phyloP scores from a whole-genome alignment of 2,329 filamentous ascomycete species.

The Ophidiomyces ophidiicola region DNA sequence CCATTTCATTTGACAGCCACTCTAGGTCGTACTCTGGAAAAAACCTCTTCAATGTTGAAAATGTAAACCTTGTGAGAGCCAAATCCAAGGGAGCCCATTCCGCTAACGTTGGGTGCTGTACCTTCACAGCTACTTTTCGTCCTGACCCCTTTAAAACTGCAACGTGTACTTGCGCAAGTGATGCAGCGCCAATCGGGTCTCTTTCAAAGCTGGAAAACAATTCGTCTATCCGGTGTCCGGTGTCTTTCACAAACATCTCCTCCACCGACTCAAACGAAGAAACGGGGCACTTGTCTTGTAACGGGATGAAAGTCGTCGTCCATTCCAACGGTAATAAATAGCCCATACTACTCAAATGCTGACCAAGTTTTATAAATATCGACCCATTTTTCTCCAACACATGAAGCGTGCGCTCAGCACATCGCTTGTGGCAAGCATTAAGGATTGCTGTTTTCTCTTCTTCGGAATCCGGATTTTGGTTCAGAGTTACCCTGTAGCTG shows the following conservation, averaged over 20 bases:
- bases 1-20: conserved; percentile 91
- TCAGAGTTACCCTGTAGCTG: conserved; percentile 81
- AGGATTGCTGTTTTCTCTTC: conserved; percentile 57
- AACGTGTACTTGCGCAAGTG: conserved; percentile 84
- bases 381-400: conserved; percentile 93
- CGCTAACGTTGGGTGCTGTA: conserved; percentile 81
- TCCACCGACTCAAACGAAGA: conserved; percentile 79
- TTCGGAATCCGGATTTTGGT: conserved; percentile 46
- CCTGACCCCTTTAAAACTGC: conserved; percentile 71
- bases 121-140: conserved; percentile 85
- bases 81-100: conserved; percentile 86
- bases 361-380: conserved; percentile 95
- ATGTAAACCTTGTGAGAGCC: conserved; percentile 74
- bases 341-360: conserved; percentile 92
- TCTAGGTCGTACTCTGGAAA: conserved; percentile 97
- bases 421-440: conserved; percentile 79
- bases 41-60: conserved; percentile 76
- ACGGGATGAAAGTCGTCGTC: conserved; percentile 88
- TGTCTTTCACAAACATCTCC: conserved; percentile 75
- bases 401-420: conserved; percentile 71
- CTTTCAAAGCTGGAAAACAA: conserved; percentile 76
- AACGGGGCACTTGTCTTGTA: conserved; percentile 91
- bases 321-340: conserved; percentile 84
- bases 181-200: conserved; percentile 79
- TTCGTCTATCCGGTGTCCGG: conserved; percentile 62